Evolutionary conservation across 345 rosid species (phyloP).

Genomic region (Geranium rotundifolium): DNA sequence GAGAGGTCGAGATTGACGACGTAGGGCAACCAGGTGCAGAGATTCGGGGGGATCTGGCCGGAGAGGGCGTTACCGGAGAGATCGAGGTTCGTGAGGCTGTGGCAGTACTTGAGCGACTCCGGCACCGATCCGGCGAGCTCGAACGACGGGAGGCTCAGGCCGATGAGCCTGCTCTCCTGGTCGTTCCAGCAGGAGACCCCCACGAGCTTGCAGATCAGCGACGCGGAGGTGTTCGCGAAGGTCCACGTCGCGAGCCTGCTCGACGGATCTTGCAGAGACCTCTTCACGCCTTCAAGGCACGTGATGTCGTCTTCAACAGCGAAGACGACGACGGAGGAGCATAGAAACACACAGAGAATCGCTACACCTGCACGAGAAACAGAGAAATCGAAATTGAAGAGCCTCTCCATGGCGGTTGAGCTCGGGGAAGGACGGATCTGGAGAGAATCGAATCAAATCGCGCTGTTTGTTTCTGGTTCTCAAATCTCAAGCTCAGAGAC

Average conservation of each 20-base stretch:
- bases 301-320: conserved; percentile 34
- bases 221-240: conserved; percentile 33
- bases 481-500: no score
- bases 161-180: conserved; percentile 39
- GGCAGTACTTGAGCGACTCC: conserved; percentile 39
- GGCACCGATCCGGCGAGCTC: conserved; percentile 41
- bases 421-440: not conserved
- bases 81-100: conserved; percentile 33
- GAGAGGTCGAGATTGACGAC: conserved; percentile 45
- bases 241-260: conserved; percentile 26
- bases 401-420: not conserved
- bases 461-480: conserved; percentile 1
- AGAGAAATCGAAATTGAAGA: not conserved
- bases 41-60: conserved; percentile 40
- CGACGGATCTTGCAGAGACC: conserved; percentile 27
- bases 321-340: conserved; percentile 10
- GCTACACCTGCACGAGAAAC: conserved; percentile 5
- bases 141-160: conserved; percentile 24
- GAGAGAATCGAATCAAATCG: not conserved
- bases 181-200: conserved; percentile 58
- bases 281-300: conserved; percentile 44
- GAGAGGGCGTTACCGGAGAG: conserved; percentile 39
- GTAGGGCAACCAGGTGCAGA: conserved; percentile 50
- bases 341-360: not conserved
- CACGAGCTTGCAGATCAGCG: conserved; percentile 34